Evolutionary conservation across 1,284 basidiomycete genomes (phyloP), one percentile per base, ranked within the genome.

Genomic region (Marasmius sp.): DNA sequence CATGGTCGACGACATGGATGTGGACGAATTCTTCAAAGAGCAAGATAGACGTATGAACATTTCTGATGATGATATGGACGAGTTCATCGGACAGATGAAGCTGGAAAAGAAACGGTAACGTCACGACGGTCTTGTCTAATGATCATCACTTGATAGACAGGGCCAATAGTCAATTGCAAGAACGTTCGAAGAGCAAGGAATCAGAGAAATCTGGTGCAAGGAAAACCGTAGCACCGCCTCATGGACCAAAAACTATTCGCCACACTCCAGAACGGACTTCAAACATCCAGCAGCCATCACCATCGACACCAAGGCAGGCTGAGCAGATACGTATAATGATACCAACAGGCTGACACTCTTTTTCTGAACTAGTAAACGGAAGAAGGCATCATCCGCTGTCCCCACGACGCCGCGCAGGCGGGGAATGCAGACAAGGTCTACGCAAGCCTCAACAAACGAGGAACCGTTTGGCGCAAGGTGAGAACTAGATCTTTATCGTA

Each of bases 1-100:
- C 48, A 74, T 74, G 72, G 36, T 67, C 4, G 68, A 71, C 41
- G 45, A n/a, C 20, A 71, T 78, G 61, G 70, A 78, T 58, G 33
- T 77, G 5, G 75, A 83, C 12, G 68, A 71, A 0, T 87, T 84
- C 65, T 87, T 82, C 65, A 71, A 69, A 7, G 84, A 86, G 70
- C 81, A 82, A 69, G 81, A 86, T 58, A 72, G 74, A 58, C 78
- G 76, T 14, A 83, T 87, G 83, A 78, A 75, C 49, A 63, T 82
- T 16, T 80, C 83, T n/a, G 80, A 85, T 43, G 83, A 85, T 64
- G 74, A 76, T 22, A 65, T 74, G 38, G 72, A 75, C 10, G 70
- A 75, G 47, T 81, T 75, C 59, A 60, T 78, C 53, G 58, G 58
- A 8, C 59, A 66, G 43, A 65, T 61, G 60, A 48, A 57, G 9